Evolutionary conservation across 208 protist genomes (phyloP).

Genomic region (Leishmania lainsoni): DNA sequence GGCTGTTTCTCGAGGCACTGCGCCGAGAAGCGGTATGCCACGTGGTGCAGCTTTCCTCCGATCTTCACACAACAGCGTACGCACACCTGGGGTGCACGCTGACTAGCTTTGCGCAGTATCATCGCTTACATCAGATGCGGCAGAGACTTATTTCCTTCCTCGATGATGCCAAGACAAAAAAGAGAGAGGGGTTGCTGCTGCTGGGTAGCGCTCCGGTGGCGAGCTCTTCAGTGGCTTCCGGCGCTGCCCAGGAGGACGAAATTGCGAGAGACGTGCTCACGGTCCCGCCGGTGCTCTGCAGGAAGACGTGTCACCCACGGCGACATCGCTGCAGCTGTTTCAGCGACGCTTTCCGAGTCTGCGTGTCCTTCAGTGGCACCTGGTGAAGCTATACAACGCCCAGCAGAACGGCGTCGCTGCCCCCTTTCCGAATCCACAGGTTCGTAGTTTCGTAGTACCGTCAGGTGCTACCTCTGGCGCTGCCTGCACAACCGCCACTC

Average conservation of each 20-base stretch:
- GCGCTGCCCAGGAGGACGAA: background rate
- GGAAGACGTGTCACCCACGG: background rate
- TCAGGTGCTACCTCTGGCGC: background rate
- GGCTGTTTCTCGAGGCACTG: constrained; percentile 46
- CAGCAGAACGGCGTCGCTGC: constrained; percentile 18
- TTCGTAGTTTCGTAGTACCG: constrained; percentile 7
- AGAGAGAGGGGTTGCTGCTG: constrained; percentile 7
- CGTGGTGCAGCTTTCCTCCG: background rate
- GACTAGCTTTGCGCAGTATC: constrained; percentile 38
- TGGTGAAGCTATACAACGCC: constrained; percentile 29
- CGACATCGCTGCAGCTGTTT: constrained; percentile 20
- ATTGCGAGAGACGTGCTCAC: background rate
- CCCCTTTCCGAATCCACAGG: constrained; percentile 26
- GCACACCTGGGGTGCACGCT: constrained; percentile 10
- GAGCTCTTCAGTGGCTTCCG: background rate
- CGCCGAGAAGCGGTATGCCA: constrained; percentile 34
- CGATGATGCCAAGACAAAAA: constrained; percentile 24
- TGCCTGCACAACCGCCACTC: background rate
- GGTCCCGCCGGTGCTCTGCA: background rate
- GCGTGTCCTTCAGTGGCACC: constrained; percentile 32
- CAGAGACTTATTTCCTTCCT: constrained; percentile 31
- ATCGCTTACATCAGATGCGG: constrained; percentile 33
- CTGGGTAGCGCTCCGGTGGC: background rate
- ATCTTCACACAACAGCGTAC: background rate
- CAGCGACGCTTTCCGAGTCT: constrained; percentile 31